Conservation (phyloP, 129 eudicot species). For the Saussurea involucrata region DNA sequence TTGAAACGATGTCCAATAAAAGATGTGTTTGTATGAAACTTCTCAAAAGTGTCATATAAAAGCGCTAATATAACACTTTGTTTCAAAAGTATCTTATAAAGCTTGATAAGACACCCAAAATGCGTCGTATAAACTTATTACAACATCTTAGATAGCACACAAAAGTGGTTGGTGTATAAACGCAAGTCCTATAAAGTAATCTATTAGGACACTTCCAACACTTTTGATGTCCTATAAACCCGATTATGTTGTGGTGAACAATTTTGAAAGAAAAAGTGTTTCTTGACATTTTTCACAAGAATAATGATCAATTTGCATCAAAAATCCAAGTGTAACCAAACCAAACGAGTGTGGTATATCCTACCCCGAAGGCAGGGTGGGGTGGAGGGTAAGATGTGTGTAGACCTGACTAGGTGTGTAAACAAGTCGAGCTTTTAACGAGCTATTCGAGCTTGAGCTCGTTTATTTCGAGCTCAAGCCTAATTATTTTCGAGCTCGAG, state of each 20-base stretch:
- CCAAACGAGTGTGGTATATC: background rate
- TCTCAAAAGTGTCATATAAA: background rate
- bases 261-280: background rate
- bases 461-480: no score
- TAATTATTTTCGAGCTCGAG: no score
- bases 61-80: background rate
- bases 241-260: background rate
- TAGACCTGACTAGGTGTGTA: background rate
- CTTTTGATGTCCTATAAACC: background rate
- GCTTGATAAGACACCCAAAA: background rate
- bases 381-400: no score
- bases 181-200: background rate
- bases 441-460: no score
- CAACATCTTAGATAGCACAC: background rate
- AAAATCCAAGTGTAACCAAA: background rate
- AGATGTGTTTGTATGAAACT: background rate
- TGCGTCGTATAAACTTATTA: background rate
- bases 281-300: background rate
- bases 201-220: background rate
- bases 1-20: background rate
- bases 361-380: no score
- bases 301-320: constrained; percentile 4
- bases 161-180: background rate
- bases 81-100: background rate
- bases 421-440: no score